Percentiles rank a stretch among this genome's conserved stretches.
phyloP scores from a whole-genome alignment of 805 yeast species.

The Sugiyamaella boreocaroliniensis region DNA sequence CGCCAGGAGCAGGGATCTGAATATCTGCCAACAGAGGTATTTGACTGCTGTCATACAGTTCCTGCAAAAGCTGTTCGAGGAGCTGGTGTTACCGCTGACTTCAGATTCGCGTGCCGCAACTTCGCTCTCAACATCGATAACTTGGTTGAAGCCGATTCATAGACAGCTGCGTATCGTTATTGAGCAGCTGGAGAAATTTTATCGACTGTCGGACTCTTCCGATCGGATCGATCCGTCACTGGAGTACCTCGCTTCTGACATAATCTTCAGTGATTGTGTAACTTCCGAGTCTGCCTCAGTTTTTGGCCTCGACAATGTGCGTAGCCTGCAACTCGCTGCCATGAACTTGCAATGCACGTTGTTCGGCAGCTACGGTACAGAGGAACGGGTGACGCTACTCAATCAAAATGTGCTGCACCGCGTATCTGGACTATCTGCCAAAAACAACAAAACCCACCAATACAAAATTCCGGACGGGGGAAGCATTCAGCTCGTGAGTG shows the following conservation, averaged over 20 bases:
- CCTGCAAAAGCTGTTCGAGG: neutral
- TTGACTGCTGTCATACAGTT: neutral
- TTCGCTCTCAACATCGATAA: neutral
- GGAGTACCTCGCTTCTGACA: slow-evolving; percentile 44
- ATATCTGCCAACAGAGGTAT: neutral
- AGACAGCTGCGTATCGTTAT: neutral
- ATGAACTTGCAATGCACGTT: slow-evolving; percentile 25
- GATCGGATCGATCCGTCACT: slow-evolving; percentile 41
- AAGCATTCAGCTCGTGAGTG: slow-evolving; percentile 44
- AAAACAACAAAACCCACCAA: slow-evolving; percentile 40
- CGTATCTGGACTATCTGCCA: slow-evolving; percentile 43
- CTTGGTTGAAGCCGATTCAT: neutral
- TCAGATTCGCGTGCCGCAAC: neutral
- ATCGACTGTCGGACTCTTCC: neutral
- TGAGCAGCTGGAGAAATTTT: neutral
- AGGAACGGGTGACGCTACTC: slow-evolving; percentile 55
- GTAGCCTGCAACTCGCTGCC: slow-evolving; percentile 26
- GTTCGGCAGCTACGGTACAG: slow-evolving; percentile 25
- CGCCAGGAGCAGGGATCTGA: neutral
- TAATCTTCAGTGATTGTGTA: slow-evolving; percentile 37
- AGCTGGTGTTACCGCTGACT: neutral
- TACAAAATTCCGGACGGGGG: slow-evolving; percentile 39
- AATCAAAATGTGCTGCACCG: slow-evolving; percentile 49
- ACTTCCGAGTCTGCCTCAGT: slow-evolving; percentile 23
- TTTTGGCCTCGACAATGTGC: slow-evolving; percentile 22